Base-by-base conservation (phyloP, 2,329 filamentous ascomycete genomes). In the Tolypocladium capitatum region DNA sequence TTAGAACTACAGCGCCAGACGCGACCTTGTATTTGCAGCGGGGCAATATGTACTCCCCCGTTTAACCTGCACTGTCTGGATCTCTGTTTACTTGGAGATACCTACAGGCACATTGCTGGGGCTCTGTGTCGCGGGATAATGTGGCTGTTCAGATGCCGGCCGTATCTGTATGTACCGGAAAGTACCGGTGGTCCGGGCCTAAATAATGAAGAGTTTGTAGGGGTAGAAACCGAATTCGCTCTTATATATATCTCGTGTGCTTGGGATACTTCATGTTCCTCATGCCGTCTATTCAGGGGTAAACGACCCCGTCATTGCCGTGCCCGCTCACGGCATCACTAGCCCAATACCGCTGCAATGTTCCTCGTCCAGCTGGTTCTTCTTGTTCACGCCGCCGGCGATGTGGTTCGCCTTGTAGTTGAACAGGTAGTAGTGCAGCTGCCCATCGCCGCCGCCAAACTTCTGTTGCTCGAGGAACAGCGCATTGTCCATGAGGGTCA, bases 391-490 rank as follows among this genome's bases (percentile, higher is more conserved):
- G 21, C 92, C 92, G 44, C 92, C 90, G 1, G 80, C 71, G 58
- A 98, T 84, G n/a, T 83, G 81, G 51, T 86, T 82, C 13, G 88
- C 86, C 49, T 88, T 81, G 72, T 96, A 98, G 69, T 98, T 98
- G 76, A 94, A 98, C 31, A 98, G 73, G 66, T 98, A 98, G 69
- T 90, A 98, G 67, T 98, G 89, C 57, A 98, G 73, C 64, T 92
- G 88, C 43, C 92, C 92, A 63, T 98, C 92, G 31, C 92, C 92
- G 5, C 85, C 83, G 41, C 91, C 92, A 59, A 96, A 98, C 66
- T 94, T 94, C 61, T 96, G 87, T 56, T 96, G 77, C 62, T 91
- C 83, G 6, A 98, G 74, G 76, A 98, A 97, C 20, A 97, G 75
- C 1, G 81, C 84, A 65, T 98, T 98, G 66, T 98, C 91, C 68